These are phyloP conservation scores for Naganishia randhawae DNA, from an alignment of 768 basidiomycete species.

Conservation along the genomic window DNA sequence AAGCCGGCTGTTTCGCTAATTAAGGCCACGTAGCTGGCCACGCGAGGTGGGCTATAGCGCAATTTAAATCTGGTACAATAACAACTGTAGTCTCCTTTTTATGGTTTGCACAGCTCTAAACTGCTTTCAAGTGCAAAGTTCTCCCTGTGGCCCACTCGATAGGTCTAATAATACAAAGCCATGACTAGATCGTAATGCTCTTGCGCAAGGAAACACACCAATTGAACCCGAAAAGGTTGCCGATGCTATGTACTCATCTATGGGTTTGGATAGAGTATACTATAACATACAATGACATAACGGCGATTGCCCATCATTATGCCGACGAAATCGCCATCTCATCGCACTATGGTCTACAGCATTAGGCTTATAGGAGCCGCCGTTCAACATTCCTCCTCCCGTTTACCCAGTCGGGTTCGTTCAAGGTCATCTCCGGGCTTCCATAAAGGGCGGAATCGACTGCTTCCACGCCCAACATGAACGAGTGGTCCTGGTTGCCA, in stretches of 20 bases:
- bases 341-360: no score
- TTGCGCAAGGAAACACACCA: no score
- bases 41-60: background rate
- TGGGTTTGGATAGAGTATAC: background rate
- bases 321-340: background rate
- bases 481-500: constrained; percentile 46
- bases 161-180: no score
- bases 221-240: no score
- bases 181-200: no score
- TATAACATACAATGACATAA: no score
- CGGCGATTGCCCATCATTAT: background rate
- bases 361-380: constrained; percentile 20
- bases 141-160: no score
- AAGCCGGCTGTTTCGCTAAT: background rate
- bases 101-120: no score
- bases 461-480: constrained; percentile 52
- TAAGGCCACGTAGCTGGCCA: background rate
- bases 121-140: no score
- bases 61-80: background rate
- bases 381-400: constrained; percentile 44
- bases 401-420: constrained; percentile 49
- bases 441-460: constrained; percentile 48
- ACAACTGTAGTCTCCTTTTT: no score
- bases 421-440: constrained; percentile 42
- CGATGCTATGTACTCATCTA: constrained; percentile 2